phyloP scores from a whole-genome alignment of 73 alveolate genomes.

The Paramecium biaurelia region DNA sequence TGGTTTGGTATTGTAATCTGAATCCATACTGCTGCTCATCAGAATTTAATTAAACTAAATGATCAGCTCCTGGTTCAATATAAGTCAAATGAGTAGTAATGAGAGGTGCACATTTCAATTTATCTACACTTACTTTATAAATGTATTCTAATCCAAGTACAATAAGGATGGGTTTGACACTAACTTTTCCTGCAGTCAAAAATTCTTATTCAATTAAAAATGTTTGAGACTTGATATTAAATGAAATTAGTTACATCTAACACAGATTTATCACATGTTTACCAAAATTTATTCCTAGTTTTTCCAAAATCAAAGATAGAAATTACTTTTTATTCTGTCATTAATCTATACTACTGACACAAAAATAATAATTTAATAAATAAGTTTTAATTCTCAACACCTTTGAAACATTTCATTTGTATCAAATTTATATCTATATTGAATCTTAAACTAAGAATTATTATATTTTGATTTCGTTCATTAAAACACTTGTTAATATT shows the following conservation, averaged over 20 bases:
- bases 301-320: constrained; percentile 49
- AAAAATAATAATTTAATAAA: neutral
- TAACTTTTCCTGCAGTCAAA: neutral
- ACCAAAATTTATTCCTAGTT: constrained; percentile 3
- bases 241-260: neutral
- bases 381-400: neutral
- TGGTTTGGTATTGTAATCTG: constrained; percentile 16
- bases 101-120: constrained; percentile 33
- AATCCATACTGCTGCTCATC: constrained; percentile 46
- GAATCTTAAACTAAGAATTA: neutral
- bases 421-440: neutral
- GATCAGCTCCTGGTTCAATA: constrained; percentile 40
- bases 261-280: neutral
- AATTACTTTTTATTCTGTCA: constrained; percentile 1
- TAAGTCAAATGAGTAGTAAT: neutral
- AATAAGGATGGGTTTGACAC: neutral
- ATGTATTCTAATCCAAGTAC: constrained; percentile 12
- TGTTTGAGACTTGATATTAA: neutral
- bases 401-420: neutral
- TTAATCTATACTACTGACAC: constrained; percentile 13
- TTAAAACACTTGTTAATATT: neutral
- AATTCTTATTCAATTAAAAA: neutral
- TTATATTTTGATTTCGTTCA: neutral
- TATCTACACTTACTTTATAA: neutral
- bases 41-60: constrained; percentile 18